Percentiles rank a stretch among this genome's conserved stretches.
phyloP scores from a whole-genome alignment of 495 filamentous ascomycete genomes.

The Hypoxylon fuscum region DNA sequence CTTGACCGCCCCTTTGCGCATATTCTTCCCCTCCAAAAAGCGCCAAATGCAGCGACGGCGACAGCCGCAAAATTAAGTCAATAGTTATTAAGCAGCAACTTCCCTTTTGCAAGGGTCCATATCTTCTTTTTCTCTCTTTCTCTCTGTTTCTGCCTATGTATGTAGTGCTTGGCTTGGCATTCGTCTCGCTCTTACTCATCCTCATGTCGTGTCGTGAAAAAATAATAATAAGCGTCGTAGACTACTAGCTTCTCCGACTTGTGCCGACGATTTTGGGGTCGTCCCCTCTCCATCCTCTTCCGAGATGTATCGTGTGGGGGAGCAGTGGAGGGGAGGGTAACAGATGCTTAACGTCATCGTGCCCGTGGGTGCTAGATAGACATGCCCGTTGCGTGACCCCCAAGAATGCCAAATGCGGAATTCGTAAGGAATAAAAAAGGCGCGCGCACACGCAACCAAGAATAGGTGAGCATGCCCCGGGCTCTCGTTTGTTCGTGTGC shows the following conservation, averaged over 20 bases:
- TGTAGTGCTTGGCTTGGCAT: too few species aligned
- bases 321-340: neutral
- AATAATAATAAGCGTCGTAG: too few species aligned
- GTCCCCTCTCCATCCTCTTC: too few species aligned
- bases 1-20: neutral
- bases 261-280: constrained; percentile 13
- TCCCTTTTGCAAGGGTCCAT: neutral
- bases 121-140: neutral
- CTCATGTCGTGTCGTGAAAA: too few species aligned
- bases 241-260: constrained; percentile 3
- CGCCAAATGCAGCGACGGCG: neutral
- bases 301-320: constrained; percentile 6
- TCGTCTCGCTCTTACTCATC: too few species aligned
- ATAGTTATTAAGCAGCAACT: constrained; percentile 15
- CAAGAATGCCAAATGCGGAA: constrained; percentile 26
- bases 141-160: neutral
- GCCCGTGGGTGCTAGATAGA: neutral
- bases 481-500: too few species aligned
- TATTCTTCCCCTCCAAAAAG: neutral
- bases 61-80: constrained; percentile 9
- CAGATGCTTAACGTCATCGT: constrained; percentile 24
- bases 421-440: too few species aligned
- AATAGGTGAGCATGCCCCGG: too few species aligned
- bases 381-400: constrained; percentile 15
- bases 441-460: too few species aligned